Base-by-base conservation (phyloP, 163 green algal species). In the Botryococcus braunii region DNA sequence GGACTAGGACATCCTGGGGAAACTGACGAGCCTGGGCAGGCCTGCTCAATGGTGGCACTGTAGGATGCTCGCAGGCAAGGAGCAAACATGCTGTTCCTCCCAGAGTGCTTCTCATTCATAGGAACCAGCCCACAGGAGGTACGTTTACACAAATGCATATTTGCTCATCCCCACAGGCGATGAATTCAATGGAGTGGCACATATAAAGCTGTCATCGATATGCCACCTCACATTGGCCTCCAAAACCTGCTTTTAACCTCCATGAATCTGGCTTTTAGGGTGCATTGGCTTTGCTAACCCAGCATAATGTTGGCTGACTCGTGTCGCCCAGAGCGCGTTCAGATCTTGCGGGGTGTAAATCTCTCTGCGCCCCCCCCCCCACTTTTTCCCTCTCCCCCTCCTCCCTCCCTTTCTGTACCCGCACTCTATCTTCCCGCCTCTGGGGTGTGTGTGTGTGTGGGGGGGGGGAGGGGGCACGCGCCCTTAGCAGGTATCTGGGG, bases 61-160 rank as follows among this genome's bases (percentile, higher is more conserved):
- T 6, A 93, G 81, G 70, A 88, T 4, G 90, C 91, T 2, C 68
- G 48, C 2, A 63, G 61, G 0, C 56, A 69, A 5, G 82, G 83
- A 1, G 89, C 76, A 68, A 57, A 29, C 2, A 86, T 96, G 74
- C 75, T 98, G n/a, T 96, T 95, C 74, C 81, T 98, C 4, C 93
- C 93, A 34, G 93, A 98, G 76, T 94, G 88, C 70, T 96, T 92
- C 72, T 82, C 80, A 7, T 95, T 95, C 73, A 85, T 97, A 32
- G 91, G 91, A 0, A 37, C 21, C 46, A 50, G 65, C 47, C 27
- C 71, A 69, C 50, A 65, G 39, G 71, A 86, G 70, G 77, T 77
- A 29, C 1, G 43, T 5, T 57, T 21, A 40, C 7, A 7, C 34
- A 37, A 25, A 61, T 61, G 50, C 50, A 61, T 27, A 48, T 8